phyloP scores from a whole-genome alignment of 768 basidiomycete species.

The Trametes meyenii region DNA sequence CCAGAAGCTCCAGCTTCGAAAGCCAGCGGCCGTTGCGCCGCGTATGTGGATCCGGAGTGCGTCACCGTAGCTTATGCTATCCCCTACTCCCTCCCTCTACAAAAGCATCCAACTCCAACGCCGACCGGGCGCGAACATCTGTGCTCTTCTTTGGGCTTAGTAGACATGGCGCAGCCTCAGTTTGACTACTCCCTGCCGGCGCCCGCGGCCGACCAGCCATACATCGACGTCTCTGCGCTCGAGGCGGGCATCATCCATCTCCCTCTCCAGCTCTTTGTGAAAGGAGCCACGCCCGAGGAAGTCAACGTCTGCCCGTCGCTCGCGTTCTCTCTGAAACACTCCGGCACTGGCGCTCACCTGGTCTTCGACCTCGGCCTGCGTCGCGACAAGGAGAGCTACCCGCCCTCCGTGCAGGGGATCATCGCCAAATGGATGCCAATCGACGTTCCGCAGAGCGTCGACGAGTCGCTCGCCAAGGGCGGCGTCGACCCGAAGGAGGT shows the following conservation, averaged over 20 bases:
- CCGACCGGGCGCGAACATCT: no score
- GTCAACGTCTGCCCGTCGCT: conserved; percentile 45
- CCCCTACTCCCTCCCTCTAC: no score
- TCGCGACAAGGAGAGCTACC: conserved; percentile 47
- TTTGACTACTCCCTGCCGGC: conserved; percentile 37
- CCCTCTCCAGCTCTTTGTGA: conserved; percentile 41
- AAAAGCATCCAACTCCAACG: no score
- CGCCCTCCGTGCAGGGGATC: conserved; percentile 38
- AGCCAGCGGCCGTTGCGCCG: no score
- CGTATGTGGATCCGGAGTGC: no score
- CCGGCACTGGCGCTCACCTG: conserved; percentile 40
- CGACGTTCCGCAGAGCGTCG: conserved; percentile 34
- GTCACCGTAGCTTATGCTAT: no score
- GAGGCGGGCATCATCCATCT: conserved; percentile 51
- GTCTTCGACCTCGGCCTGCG: conserved; percentile 60
- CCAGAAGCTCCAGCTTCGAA: no score
- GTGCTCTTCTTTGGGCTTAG: no score
- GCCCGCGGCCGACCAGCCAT: conserved; percentile 48
- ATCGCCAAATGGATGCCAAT: conserved; percentile 25
- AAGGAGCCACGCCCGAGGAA: conserved; percentile 36
- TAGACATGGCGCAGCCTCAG: background rate
- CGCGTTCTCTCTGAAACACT: conserved; percentile 55
- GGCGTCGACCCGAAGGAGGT: conserved; percentile 48
- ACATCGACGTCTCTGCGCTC: conserved; percentile 56
- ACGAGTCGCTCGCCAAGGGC: conserved; percentile 53